Conservation (phyloP, 768 basidiomycete genomes). For the Pisolithus microcarpus region DNA sequence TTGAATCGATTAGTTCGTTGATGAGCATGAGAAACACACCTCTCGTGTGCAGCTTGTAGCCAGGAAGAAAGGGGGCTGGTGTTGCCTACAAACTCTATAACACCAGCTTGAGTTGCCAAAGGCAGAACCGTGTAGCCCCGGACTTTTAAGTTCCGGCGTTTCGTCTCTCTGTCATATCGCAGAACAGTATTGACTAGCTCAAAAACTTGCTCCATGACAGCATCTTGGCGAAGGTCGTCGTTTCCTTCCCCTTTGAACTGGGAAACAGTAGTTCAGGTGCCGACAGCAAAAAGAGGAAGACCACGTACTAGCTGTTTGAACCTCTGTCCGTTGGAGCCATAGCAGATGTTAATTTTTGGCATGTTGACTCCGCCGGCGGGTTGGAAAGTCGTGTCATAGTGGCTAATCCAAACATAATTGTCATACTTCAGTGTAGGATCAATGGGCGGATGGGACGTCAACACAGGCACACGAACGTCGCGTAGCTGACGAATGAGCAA, state of each 20-base stretch:
- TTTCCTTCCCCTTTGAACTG: conserved; percentile 89
- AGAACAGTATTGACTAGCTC: conserved; percentile 79
- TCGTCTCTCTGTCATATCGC: conserved; percentile 64
- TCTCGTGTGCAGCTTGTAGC: conserved; percentile 55
- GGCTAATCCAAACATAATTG: conserved; percentile 58
- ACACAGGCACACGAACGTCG: conserved; percentile 68
- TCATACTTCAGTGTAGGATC: conserved; percentile 66
- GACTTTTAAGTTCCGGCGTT: conserved; percentile 62
- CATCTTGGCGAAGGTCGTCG: conserved; percentile 94
- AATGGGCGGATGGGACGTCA: conserved; percentile 65
- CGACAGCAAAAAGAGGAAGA: background rate
- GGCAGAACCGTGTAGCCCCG: conserved; percentile 89
- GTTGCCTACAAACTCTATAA: conserved; percentile 86
- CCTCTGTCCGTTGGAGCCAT: conserved; percentile 54
- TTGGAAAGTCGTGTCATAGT: conserved; percentile 51
- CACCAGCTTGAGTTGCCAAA: conserved; percentile 68
- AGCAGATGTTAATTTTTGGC: conserved; percentile 73
- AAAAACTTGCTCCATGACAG: conserved; percentile 99
- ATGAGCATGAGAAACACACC: conserved; percentile 32
- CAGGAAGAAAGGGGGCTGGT: conserved; percentile 60
- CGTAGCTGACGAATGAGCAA: conserved; percentile 42
- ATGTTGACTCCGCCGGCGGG: conserved; percentile 73
- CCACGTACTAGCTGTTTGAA: conserved; percentile 75
- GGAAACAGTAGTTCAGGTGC: background rate
- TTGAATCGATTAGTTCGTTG: background rate